Evolutionary conservation across 495 filamentous ascomycete genomes (phyloP), one percentile per base, ranked within the genome.

Genomic region (Trichoderma erinaceum): DNA sequence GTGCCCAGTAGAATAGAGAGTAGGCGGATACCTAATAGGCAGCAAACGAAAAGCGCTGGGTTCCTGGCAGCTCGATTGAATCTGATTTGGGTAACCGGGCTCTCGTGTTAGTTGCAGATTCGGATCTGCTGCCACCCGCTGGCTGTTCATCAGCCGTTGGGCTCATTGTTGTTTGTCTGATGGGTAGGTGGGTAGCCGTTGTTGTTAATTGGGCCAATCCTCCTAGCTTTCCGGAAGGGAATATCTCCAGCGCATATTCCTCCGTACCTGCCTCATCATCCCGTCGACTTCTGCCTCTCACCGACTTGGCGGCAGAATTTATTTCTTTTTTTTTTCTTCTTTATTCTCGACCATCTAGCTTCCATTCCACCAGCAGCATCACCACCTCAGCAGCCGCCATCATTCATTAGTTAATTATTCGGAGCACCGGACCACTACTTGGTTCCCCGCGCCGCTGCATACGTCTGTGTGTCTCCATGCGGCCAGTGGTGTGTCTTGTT

Each of bases 401-500:
- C 56, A 16, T 61, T 61, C 56, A 32, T 32, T 61, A 13, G 12
- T 32, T 15, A 4, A 29, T 29, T 4, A 12, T 12, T 29, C 27
- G 16, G 23, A 16, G 56, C 56, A 61, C 56, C 56, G 56, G 56
- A 32, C 56, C 25, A 32, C 25, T 21, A 12, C 25, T 13, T 61
- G 23, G 23, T 61, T 61, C 56, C 56, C 56, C 56, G 56, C 56
- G 56, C 56, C 56, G 27, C 56, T 32, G 56, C 56, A 11, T 61
- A 13, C 27, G 56, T 29, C 56, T 29, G 44, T 29, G 56, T 32
- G 27, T 27, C 56, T 21, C 11, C 29, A 32, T 61, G 56, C 27
- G 56, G 56, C 23, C 25, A 61, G 6, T 61, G 56, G 23, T 21
- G 25, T 61, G 56, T 18, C 56, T 32, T 21, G 48, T 52, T 21